Base-by-base conservation (phyloP, 208 protist genomes). In the Strigomonas culicis region DNA sequence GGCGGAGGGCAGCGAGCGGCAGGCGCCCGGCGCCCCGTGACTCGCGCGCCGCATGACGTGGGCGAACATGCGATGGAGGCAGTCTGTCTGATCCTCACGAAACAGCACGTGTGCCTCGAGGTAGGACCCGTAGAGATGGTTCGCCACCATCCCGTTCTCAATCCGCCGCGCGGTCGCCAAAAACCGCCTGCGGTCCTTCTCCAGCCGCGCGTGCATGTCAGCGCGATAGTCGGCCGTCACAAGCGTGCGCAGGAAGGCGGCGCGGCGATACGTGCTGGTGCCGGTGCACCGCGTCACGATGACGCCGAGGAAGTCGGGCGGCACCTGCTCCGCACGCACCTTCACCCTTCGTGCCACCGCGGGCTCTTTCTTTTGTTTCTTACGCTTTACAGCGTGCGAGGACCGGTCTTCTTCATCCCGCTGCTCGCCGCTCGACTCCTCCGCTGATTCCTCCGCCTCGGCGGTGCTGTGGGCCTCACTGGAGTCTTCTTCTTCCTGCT, bases 241-340 rank as follows among this genome's bases (percentile, higher is more conserved):
- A 4, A 58, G 27, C 30, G 36, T 39, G 24, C 36, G n/a, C 13
- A 39, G 36, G 25, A 58, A 58, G 4, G 11, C 8, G 7, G 30
- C 25, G 7, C 27, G 27, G n/a, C 52, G 66, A 58, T 84, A 90
- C 27, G 69, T 66, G 8, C 68, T 43, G 19, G 68, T 51, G 4
- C 87, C 79, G 11, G 81, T 82, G 74, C 87, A 93, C 50, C 78
- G 71, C 4, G 83, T 90, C 1, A 93, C 63, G 62, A 93, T 89
- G n/a, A 93, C 46, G 13, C 77, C 83, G 22, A 93, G 59, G 60
- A 90, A 93, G 59, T 86, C 77, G 0, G 80, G 73, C 0, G 34
- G 1, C 0, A 75, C 67, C 22, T 50, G 31, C 28, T 63, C 11
- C 13, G 28, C 46, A 30, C 1, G 19, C 6, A 51, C 39, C 3